Base-by-base conservation (phyloP, 495 filamentous ascomycete species). In the Thermochaetoides thermophila region DNA sequence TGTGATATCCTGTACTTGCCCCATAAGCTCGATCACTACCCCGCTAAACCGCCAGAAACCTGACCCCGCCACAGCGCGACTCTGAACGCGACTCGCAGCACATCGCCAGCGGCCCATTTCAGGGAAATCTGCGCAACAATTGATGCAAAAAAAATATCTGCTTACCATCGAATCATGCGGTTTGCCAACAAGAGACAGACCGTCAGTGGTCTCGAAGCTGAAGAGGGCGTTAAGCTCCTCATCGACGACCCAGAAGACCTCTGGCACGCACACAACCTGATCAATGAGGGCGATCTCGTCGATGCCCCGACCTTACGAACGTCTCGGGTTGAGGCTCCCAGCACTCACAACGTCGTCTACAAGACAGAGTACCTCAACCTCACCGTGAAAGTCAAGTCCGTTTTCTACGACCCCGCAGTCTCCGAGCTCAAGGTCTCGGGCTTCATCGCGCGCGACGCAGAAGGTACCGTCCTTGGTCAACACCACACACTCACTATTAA, bases 221-320 rank as follows among this genome's bases (percentile, higher is more conserved):
- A 79, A 3, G 83, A 81, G 8, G 73, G 61, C 35, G 73, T 93
- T 42, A 83, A 78, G 17, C 64, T 97, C 30, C 69, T 82, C 30
- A 86, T 89, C 2, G 76, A 84, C 50, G 89, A 94, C 46, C 83
- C 85, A 19, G 89, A 96, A 60, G 89, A 97, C 55, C 94, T 97
- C 85, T 97, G 89, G 89, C 86, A 95, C 49, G 78, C 80, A 52
- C 86, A 94, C 67, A 97, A 97, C 60, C 69, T 97, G 23, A 87
- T 97, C 53, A 72, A 75, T 9, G 71, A 75, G 16, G 67, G 61
- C 23, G 91, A 97, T 44, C 59, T 82, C 29, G 66, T 97, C 36
- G 76, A 75, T 42, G 85, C 84, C 18, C 79, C 76, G 32, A 76
- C 72, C 10, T 74, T 71, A 22, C 69, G 73, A 27, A 69, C 74